Conservation (phyloP, 768 basidiomycete genomes). For the Lentinula aciculospora region DNA sequence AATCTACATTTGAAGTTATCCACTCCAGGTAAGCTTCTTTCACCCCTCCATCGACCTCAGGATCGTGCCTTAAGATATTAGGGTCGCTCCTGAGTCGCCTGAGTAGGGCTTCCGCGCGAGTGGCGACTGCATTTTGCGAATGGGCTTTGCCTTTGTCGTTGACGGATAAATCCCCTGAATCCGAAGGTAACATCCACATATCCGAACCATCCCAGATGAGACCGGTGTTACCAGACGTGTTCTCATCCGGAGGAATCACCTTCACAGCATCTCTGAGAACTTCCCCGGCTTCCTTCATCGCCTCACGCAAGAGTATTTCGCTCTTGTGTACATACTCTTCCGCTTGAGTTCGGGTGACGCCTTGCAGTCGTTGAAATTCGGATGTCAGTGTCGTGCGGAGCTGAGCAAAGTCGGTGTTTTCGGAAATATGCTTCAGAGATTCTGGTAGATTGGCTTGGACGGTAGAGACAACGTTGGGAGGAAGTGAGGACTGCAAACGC, state of each 20-base stretch:
- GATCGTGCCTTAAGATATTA: constrained; percentile 70
- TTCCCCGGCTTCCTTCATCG: constrained; percentile 76
- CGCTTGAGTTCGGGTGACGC: constrained; percentile 66
- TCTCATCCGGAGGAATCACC: constrained; percentile 78
- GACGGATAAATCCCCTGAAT: constrained; percentile 18
- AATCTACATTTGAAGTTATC: constrained; percentile 45
- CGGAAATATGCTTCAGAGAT: constrained; percentile 53
- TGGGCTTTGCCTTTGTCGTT: constrained; percentile 35
- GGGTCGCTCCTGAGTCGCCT: constrained; percentile 71
- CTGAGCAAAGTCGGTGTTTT: constrained; percentile 63
- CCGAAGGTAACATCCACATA: constrained; percentile 71
- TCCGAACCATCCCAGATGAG: constrained; percentile 83
- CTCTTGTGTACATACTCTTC: constrained; percentile 83
- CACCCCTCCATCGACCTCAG: constrained; percentile 53
- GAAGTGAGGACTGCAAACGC: constrained; percentile 68
- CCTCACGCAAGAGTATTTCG: constrained; percentile 58
- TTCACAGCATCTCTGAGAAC: constrained; percentile 87
- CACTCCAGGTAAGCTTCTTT: constrained; percentile 54
- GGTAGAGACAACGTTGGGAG: constrained; percentile 65
- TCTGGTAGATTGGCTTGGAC: constrained; percentile 68
- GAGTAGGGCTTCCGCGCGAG: constrained; percentile 73
- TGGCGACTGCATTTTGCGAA: constrained; percentile 53
- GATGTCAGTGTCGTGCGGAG: constrained; percentile 55
- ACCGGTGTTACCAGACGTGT: constrained; percentile 22
- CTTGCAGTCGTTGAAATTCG: constrained; percentile 73